These are phyloP conservation scores for Ogataea henricii DNA, from an alignment of 805 yeast genomes.

Conservation along the genomic window DNA sequence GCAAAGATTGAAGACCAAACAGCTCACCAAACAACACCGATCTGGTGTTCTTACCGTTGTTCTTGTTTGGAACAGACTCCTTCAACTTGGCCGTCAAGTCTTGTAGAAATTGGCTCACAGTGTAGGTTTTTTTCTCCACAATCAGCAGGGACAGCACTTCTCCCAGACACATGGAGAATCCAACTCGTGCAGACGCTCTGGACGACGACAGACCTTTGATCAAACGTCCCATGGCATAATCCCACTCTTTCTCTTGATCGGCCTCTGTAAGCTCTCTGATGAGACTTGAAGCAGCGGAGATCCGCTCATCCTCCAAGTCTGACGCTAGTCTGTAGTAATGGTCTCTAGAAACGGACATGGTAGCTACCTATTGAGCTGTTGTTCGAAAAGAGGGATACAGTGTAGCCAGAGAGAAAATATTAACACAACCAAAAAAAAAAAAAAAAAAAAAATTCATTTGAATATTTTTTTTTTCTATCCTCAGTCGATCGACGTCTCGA, in stretches of 20 bases:
- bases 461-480: background rate
- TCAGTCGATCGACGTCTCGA: slow-evolving; percentile 16
- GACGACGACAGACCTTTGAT: slow-evolving; percentile 81
- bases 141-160: slow-evolving; percentile 53
- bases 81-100: slow-evolving; percentile 40
- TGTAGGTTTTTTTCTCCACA: slow-evolving; percentile 33
- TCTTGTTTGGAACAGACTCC: slow-evolving; percentile 40
- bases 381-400: background rate
- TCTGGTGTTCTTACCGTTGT: slow-evolving; percentile 83
- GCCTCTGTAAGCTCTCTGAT: slow-evolving; percentile 57
- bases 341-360: slow-evolving; percentile 57
- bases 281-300: slow-evolving; percentile 67
- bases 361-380: background rate
- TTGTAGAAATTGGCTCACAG: slow-evolving; percentile 40
- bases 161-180: slow-evolving; percentile 84
- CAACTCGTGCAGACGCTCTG: slow-evolving; percentile 81
- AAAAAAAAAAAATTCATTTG: background rate
- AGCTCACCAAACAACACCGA: slow-evolving; percentile 78
- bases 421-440: background rate
- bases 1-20: slow-evolving; percentile 78
- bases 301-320: slow-evolving; percentile 70
- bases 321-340: slow-evolving; percentile 77
- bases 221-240: slow-evolving; percentile 76
- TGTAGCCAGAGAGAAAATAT: background rate
- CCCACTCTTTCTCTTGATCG: slow-evolving; percentile 62